Evolutionary conservation across 2,329 filamentous ascomycete genomes (phyloP), one percentile per base, ranked within the genome.

Genomic region (Curvularia eragrostidis): DNA sequence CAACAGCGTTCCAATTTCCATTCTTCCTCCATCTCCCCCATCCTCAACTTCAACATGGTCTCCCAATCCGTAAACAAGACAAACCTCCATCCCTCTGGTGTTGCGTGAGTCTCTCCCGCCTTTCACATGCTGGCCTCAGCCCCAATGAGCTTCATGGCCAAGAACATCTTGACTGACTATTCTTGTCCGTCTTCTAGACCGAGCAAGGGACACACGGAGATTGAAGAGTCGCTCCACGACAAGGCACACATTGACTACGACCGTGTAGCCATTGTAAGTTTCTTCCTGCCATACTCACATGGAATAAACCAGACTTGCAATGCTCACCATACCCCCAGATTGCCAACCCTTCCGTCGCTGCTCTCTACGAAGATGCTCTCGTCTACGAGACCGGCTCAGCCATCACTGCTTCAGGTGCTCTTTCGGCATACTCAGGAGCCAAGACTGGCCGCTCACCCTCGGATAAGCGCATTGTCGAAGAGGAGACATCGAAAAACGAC

Each of bases 231-330:
- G 79, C 90, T 99, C 62, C 93, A 98, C 81, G 92, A 97, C 81
- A 93, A 90, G 76, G 95, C 95, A 69, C 94, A 99, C 85, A 99
- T 99, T 76, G 95, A 99, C 85, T 99, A 98, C 79, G 91, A 98
- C 81, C 91, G 93, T 76, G 95, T 99, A 75, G 91, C 95, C 64
- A 99, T 99, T 84, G 93, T 96, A 86, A 79, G 91, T 78, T 57
- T 8, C 32, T 15, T 42, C 21, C 38, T 4, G 9, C 26, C 34
- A 21, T 30, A 34, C 12, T n/a, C 18, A 8, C 12, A 34, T n/a
- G n/a, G n/a, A 13, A 13, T 15, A 42, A n/a, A 15, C 32, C 1
- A n/a, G 15, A 34, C 13, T 34, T 34, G 7, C 32, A 34, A 34
- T 34, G 1, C 32, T 34, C 3, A 34, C 42, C 54, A 59, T 36